A percentile compares a stretch with the other conserved stretches of the same genome.
Conservation (phyloP, 495 filamentous ascomycete species). For the Hypoxylon lienhwacheense region DNA sequence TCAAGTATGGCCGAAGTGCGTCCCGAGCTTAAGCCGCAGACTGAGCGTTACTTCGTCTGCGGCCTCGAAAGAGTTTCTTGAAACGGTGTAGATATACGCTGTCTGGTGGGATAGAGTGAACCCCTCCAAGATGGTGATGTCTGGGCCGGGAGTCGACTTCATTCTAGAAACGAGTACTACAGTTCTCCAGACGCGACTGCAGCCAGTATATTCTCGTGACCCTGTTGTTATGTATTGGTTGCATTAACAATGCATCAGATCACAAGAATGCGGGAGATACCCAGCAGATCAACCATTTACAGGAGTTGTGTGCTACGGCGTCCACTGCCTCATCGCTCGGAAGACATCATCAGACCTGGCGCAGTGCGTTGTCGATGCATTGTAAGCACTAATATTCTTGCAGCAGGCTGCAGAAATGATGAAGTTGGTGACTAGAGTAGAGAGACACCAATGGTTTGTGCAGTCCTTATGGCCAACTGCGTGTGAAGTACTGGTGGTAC, state of each 20-base stretch:
- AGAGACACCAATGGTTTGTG: slow-evolving; percentile 4
- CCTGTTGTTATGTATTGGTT: slow-evolving; percentile 2
- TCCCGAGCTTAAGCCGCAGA: slow-evolving; percentile 6
- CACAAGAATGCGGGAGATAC: slow-evolving; percentile 24
- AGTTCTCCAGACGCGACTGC: slow-evolving; percentile 7
- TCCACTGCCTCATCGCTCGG: slow-evolving; percentile 18
- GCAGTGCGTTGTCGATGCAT: slow-evolving; percentile 30
- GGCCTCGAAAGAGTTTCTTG: not conserved
- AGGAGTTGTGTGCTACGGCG: slow-evolving; percentile 11
- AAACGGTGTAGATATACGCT: not conserved
- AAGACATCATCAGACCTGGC: slow-evolving; percentile 27
- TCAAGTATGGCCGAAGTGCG: slow-evolving; percentile 27
- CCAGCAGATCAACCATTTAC: slow-evolving; percentile 22
- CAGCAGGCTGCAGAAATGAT: slow-evolving; percentile 15
- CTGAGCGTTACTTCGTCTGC: slow-evolving; percentile 18
- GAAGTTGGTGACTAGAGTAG: slow-evolving; percentile 14
- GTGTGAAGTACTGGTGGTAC: not conserved
- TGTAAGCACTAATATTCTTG: slow-evolving; percentile 33
- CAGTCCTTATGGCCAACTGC: slow-evolving; percentile 4
- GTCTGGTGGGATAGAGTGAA: slow-evolving; percentile 1
- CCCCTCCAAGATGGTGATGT: slow-evolving; percentile 8
- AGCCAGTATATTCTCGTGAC: slow-evolving; percentile 24
- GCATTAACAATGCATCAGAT: slow-evolving; percentile 22
- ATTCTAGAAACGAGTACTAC: slow-evolving; percentile 11
- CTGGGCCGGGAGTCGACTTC: slow-evolving; percentile 4